Base-by-base conservation (phyloP, 1,284 basidiomycete genomes). In the Microbotryum violaceum region DNA sequence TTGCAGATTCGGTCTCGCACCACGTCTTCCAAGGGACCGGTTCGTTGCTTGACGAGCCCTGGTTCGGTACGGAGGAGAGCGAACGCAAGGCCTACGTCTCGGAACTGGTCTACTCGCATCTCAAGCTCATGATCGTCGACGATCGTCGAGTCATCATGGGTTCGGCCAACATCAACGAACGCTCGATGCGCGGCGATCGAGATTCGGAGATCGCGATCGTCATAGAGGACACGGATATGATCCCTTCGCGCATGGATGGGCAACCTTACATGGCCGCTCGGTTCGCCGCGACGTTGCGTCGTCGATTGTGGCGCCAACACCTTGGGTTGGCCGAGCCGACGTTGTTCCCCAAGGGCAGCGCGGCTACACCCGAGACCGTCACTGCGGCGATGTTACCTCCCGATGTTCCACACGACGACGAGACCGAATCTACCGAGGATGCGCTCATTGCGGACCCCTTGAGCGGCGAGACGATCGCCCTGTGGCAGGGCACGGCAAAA, bases 111-210 rank as follows among this genome's bases (percentile, higher is more conserved):
- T 87, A 88, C 71, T 50, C 33, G 42, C 20, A 23, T n/a, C 31
- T 33, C 23, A 14, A 80, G 71, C 68, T 94, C 27, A 92, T 96
- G 91, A 89, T 96, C 63, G 89, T 94, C 25, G 92, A 97, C 72
- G 92, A 96, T 74, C 80, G 83, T 21, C 80, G 85, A 45, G 89
- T 93, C 46, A 89, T 96, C 6, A 86, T 90, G 81, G 89, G 89
- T 46, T 89, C 87, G 29, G 89, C 89, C 7, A 92, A 96, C 74
- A 77, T 94, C 69, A 96, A 96, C 71, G 89, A 91, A 70, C 85
- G 89, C 37, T 86, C 84, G 65, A 86, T 89, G 75, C 85, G 82
- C 79, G 85, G 62, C 6, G 56, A 53, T 16, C 60, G 58, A 45
- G 65, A 62, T 52, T 91, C 89, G 1, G 92, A 97, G 76, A 94